These are phyloP conservation scores for Ensete ventricosum DNA, from an alignment of 176 grass and related monocot genomes.

Conservation along the genomic window DNA sequence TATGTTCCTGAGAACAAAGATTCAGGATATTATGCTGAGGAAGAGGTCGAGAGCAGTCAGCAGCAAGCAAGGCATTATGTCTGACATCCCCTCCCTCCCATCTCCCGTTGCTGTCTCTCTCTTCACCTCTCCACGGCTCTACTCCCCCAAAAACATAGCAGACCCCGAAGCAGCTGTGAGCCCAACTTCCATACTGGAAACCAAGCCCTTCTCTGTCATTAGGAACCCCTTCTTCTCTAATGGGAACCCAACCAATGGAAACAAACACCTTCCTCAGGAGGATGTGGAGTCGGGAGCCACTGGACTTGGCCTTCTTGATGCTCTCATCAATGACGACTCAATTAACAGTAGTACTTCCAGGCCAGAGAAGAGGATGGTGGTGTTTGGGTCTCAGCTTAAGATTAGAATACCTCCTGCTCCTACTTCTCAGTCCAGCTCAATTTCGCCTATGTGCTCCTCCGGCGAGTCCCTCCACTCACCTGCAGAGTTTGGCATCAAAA, in stretches of 20 bases:
- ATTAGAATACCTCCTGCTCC: slow-evolving; percentile 24
- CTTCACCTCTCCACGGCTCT: slow-evolving; percentile 26
- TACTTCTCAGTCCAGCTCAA: not conserved
- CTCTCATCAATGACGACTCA: slow-evolving; percentile 27
- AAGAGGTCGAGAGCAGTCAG: slow-evolving; percentile 27
- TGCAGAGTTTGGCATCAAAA: slow-evolving; percentile 31
- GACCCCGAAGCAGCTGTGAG: slow-evolving; percentile 25
- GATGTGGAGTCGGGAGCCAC: not conserved
- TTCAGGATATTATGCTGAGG: slow-evolving; percentile 42
- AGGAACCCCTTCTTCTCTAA: slow-evolving; percentile 24
- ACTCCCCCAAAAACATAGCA: slow-evolving; percentile 21
- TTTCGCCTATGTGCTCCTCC: not conserved
- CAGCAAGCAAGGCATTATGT: slow-evolving; percentile 21
- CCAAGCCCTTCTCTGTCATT: slow-evolving; percentile 23
- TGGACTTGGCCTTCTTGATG: slow-evolving; percentile 51
- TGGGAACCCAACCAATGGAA: not conserved
- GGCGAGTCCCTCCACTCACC: slow-evolving; percentile 8
- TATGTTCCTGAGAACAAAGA: slow-evolving; percentile 29
- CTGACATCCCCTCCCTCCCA: slow-evolving; percentile 15
- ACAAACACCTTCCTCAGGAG: not conserved
- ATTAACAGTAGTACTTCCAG: not conserved
- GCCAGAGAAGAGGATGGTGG: slow-evolving; percentile 15
- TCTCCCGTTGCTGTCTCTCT: not conserved
- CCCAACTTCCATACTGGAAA: slow-evolving; percentile 47
- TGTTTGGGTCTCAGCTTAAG: slow-evolving; percentile 31